A percentile compares a stretch with the other conserved stretches of the same genome.
These are phyloP conservation scores for Salix purpurea DNA, from an alignment of 345 rosid species.

Conservation along the genomic window DNA sequence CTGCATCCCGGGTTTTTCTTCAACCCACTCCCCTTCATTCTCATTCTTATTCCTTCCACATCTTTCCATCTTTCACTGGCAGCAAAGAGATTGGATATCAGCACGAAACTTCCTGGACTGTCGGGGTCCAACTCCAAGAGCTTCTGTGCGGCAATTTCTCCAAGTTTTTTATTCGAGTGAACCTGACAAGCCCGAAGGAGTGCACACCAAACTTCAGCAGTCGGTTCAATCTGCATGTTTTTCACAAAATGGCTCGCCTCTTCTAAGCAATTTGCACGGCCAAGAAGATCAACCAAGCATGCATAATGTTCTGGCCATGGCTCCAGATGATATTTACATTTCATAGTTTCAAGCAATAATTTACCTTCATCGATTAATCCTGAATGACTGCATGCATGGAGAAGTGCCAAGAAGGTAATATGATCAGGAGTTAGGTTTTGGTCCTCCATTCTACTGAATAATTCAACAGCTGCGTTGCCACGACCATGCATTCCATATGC, in stretches of 20 bases:
- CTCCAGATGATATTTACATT: conserved; percentile 50
- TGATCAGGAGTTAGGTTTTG: conserved; percentile 55
- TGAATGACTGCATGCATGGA: conserved; percentile 82
- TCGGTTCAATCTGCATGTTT: conserved; percentile 57
- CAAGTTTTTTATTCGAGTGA: conserved; percentile 63
- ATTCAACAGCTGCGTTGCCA: conserved; percentile 57
- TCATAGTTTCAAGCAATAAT: conserved; percentile 55
- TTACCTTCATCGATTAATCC: conserved; percentile 69
- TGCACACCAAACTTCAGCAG: conserved; percentile 87
- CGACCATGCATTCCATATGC: conserved; percentile 81
- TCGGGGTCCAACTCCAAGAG: conserved; percentile 51
- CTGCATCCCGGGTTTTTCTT: conserved; percentile 85
- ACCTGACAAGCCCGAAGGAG: conserved; percentile 70
- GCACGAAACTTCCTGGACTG: conserved; percentile 80
- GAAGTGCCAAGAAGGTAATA: conserved; percentile 67
- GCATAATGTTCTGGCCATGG: conserved; percentile 90
- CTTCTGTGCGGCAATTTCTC: conserved; percentile 59
- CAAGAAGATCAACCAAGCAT: conserved; percentile 81
- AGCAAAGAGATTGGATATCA: conserved; percentile 73
- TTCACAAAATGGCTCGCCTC: conserved; percentile 69
- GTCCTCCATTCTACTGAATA: conserved; percentile 51
- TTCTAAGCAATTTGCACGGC: conserved; percentile 61
- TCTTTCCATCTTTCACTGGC: conserved; percentile 69
- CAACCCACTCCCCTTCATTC: conserved; percentile 67
- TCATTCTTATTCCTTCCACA: conserved; percentile 54